These are phyloP conservation scores for Tuber melanosporum DNA, from an alignment of 495 filamentous ascomycete genomes.

Conservation along the genomic window DNA sequence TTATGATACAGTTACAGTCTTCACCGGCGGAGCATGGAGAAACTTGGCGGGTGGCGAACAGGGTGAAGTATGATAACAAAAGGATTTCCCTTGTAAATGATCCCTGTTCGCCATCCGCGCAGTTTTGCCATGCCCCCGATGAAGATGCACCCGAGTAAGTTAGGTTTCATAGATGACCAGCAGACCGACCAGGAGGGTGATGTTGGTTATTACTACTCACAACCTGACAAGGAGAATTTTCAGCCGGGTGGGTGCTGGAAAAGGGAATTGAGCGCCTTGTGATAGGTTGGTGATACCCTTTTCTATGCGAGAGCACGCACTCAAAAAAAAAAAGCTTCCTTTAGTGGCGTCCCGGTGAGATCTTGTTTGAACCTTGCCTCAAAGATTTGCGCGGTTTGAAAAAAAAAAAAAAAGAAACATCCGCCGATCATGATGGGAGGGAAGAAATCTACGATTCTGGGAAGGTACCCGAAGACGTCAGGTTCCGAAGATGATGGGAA, in stretches of 20 bases:
- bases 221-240: neutral
- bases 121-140: too few relatives aligned
- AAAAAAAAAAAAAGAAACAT: neutral
- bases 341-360: neutral
- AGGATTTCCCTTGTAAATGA: too few relatives aligned
- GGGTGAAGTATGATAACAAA: too few relatives aligned
- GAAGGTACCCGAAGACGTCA: neutral
- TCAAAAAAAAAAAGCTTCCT: neutral
- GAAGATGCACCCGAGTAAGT: neutral
- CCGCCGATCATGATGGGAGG: neutral
- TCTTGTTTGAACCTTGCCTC: neutral
- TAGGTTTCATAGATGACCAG: neutral
- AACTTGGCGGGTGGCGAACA: too few relatives aligned
- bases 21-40: too few relatives aligned
- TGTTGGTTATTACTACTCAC: neutral
- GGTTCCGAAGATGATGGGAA: neutral
- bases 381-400: neutral
- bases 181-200: neutral
- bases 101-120: too few relatives aligned
- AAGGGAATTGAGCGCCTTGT: neutral
- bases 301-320: neutral
- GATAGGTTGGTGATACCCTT: neutral
- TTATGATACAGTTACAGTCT: neutral
- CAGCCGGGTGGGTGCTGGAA: neutral
- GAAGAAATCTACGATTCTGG: neutral